Evolutionary conservation across 2,329 filamentous ascomycete species (phyloP), one percentile per base, ranked within the genome.

Genomic region (Fusarium piperis): DNA sequence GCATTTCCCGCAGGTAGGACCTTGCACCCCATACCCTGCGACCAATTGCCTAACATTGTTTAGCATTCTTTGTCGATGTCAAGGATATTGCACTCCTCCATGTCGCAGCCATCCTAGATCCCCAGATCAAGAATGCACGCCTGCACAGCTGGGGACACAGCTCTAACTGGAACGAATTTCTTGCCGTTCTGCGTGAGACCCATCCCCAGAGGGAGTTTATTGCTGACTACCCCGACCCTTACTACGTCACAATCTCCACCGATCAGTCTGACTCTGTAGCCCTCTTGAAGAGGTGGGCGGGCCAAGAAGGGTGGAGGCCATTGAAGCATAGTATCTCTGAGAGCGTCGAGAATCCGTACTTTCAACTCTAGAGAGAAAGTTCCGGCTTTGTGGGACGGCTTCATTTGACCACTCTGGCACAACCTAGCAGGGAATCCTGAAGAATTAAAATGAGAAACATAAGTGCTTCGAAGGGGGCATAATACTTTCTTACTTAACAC

Each of bases 21-120:
- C 0, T 28, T 56, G 12, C 5, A 8, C 11, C 9, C 15, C 16
- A 12, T 3, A 33, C 1, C 10, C 41, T 48, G 2, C 23, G 13
- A 39, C 11, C n/a, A 15, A 2, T 39, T 15, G 5, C 6, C 53
- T 58, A 46, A 63, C 13, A 15, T n/a, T 16, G 10, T 52, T 18
- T 9, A 69, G 67, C 30, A 16, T 57, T 28, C 8, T 68, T 65
- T 41, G 18, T 62, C 0, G 64, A 71, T 16, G 57, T 68, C 4
- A 41, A 64, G 30, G 69, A 71, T 16, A 26, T 70, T 18, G 67
- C 67, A 8, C 23, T 55, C 1, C 15, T 71, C 4, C 67, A 70
- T 15, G 38, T 65, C 12, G 69, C 58, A 12, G 53, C 36, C 4
- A 28, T 62, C 6, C 11, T 70, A 5, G 67, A 71, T 16, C 51